Conservation (phyloP, 2,329 filamentous ascomycete species). For the Fusarium albidum region DNA sequence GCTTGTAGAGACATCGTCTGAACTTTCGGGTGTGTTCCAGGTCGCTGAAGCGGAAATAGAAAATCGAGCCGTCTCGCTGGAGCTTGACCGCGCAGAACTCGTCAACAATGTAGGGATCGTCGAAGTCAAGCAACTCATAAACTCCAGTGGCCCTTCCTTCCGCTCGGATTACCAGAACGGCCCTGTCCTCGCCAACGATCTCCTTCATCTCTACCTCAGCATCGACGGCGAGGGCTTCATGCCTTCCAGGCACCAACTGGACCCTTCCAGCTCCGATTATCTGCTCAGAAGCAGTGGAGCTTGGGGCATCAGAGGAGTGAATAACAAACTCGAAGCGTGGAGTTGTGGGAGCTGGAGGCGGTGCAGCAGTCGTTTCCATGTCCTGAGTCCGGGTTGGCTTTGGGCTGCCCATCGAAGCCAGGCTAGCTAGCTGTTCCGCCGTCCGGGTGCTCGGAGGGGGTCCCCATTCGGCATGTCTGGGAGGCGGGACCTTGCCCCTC, state of each 20-base stretch:
- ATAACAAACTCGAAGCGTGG: not conserved
- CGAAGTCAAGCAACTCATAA: conserved; percentile 35
- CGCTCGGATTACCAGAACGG: conserved; percentile 28
- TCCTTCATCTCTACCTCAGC: conserved; percentile 32
- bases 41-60: conserved; percentile 31
- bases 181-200: conserved; percentile 15
- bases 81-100: conserved; percentile 33
- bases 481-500: not conserved
- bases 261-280: conserved; percentile 31
- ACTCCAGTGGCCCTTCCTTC: conserved; percentile 12
- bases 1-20: conserved; percentile 3
- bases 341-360: not conserved
- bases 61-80: not conserved
- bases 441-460: not conserved
- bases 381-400: no score
- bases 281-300: conserved; percentile 9
- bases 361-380: no score
- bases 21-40: conserved; percentile 26
- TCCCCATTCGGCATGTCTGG: conserved; percentile 15
- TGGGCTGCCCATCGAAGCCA: not conserved
- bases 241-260: conserved; percentile 18
- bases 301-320: not conserved
- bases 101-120: conserved; percentile 24
- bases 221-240: conserved; percentile 10
- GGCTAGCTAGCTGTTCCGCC: not conserved